Evolutionary conservation across 129 eudicot species (phyloP), one percentile per base, ranked within the genome.

Genomic region (Glebionis coronaria): DNA sequence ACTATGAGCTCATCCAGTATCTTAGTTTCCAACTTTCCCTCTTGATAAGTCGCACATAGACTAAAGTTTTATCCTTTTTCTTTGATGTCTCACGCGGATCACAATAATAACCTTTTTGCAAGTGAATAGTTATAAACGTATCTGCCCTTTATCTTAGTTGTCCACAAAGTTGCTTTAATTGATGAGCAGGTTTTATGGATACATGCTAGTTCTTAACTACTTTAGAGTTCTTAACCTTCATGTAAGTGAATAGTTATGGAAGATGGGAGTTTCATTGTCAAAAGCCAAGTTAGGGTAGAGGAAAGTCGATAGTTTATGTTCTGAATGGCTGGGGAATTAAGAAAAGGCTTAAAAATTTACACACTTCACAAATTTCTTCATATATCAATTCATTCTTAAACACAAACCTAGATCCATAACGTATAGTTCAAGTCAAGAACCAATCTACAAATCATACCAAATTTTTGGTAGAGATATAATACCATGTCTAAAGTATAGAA

Each of bases 131-230:
- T 56, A 25, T 54, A 12, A 10, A 18, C 9, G n/a, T 56, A 56
- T 21, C 16, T 56, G 35, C 40, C 12, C 40, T 56, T 25, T 10
- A 11, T 12, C 12, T 25, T 56, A 35, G 19, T n/a, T n/a, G n/a
- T 9, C 62, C 3, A 29, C 8, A 5, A 3, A 16, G 7, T 12
- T 25, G 28, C 5, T 62, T 56, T 49, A 20, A 15, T 56, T 56
- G 51, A 23, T 70, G 67, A 7, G 13, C 53, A 19, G 20, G 63
- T 38, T 16, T 52, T 27, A 16, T 31, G 29, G 59, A 3, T 29
- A 35, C 20, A 21, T n/a, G 58, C 58, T 65, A 28, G 28, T 25
- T 46, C 21, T 65, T 42, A 25, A 65, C 45, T 4, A 65, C 23
- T 27, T 35, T 14, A n/a, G n/a, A n/a, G n/a, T n/a, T n/a, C n/a